These are phyloP conservation scores for Chondrus crispus DNA, from an alignment of 23 red algal species.

Conservation along the genomic window DNA sequence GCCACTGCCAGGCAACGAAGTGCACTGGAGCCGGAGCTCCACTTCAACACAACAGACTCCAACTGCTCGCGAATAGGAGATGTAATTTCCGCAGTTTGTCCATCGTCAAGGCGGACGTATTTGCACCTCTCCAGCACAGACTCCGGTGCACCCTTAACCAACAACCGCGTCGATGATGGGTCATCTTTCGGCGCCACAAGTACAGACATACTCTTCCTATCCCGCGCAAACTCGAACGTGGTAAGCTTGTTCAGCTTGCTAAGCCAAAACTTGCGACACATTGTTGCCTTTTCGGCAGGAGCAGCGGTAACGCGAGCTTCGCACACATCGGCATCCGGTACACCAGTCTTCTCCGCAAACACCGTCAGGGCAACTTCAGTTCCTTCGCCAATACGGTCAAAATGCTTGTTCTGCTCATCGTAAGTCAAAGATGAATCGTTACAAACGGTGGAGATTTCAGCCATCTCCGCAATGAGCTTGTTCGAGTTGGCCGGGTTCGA, in stretches of 20 bases:
- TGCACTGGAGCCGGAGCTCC: slow-evolving; percentile 53
- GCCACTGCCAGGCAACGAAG: slow-evolving; percentile 85
- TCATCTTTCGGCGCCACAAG: slow-evolving; percentile 42
- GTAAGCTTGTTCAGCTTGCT: slow-evolving; percentile 44
- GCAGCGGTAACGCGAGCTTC: background rate
- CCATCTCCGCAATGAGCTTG: slow-evolving; percentile 57
- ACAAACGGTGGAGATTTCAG: slow-evolving; percentile 79
- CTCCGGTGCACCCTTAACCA: slow-evolving; percentile 97
- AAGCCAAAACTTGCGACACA: slow-evolving; percentile 75
- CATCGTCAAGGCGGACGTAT: slow-evolving; percentile 58
- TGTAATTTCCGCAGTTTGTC: slow-evolving; percentile 19
- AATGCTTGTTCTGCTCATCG: slow-evolving; percentile 46
- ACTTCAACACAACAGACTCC: slow-evolving; percentile 23
- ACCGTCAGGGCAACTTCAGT: slow-evolving; percentile 93
- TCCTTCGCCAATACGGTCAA: slow-evolving; percentile 88
- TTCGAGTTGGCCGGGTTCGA: background rate
- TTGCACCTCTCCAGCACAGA: slow-evolving; percentile 67
- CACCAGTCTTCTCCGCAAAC: slow-evolving; percentile 88
- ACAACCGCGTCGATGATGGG: slow-evolving; percentile 38
- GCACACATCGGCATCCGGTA: slow-evolving; percentile 43
- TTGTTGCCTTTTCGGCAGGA: slow-evolving; percentile 33
- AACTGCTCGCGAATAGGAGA: slow-evolving; percentile 37
- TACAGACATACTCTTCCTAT: slow-evolving; percentile 98
- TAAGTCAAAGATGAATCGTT: slow-evolving; percentile 86
- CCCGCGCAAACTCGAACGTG: slow-evolving; percentile 95